Evolutionary conservation across 1,139 yeast species (phyloP).

Genomic region (Pichia sp.): DNA sequence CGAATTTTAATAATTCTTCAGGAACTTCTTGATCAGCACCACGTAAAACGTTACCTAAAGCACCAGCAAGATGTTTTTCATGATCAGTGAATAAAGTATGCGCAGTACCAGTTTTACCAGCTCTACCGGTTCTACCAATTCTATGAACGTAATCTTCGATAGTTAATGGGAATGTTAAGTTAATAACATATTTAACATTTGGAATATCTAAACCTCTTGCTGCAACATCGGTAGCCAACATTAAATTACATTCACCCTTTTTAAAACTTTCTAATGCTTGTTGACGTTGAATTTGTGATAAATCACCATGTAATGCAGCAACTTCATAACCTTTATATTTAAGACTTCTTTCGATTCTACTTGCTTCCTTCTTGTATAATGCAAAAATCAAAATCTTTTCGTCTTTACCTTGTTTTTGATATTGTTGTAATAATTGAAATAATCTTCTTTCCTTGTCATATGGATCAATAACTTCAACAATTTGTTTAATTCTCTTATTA

Average conservation of each 20-base stretch:
- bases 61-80: constrained; percentile 95
- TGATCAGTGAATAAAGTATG: constrained; percentile 95
- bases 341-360: constrained; percentile 75
- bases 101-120: constrained; percentile 91
- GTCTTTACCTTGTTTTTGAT: constrained; percentile 54
- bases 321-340: constrained; percentile 68
- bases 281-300: constrained; percentile 88
- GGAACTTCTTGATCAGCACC: constrained; percentile 97
- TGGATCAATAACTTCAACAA: constrained; percentile 89
- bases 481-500: constrained; percentile 85
- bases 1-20: constrained; percentile 90
- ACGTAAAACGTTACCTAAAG: constrained; percentile 79
- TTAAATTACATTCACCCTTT: constrained; percentile 62
- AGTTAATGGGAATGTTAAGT: constrained; percentile 93
- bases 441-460: constrained; percentile 71
- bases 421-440: constrained; percentile 61
- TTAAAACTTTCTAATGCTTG: constrained; percentile 82
- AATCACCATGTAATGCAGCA: constrained; percentile 94
- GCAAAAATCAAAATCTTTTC: constrained; percentile 91
- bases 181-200: constrained; percentile 91
- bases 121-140: constrained; percentile 98
- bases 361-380: constrained; percentile 91
- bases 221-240: constrained; percentile 97
- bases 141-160: constrained; percentile 98
- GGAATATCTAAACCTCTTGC: constrained; percentile 99